phyloP scores from a whole-genome alignment of 2,329 filamentous ascomycete species.

The Colletotrichum tropicicola region DNA sequence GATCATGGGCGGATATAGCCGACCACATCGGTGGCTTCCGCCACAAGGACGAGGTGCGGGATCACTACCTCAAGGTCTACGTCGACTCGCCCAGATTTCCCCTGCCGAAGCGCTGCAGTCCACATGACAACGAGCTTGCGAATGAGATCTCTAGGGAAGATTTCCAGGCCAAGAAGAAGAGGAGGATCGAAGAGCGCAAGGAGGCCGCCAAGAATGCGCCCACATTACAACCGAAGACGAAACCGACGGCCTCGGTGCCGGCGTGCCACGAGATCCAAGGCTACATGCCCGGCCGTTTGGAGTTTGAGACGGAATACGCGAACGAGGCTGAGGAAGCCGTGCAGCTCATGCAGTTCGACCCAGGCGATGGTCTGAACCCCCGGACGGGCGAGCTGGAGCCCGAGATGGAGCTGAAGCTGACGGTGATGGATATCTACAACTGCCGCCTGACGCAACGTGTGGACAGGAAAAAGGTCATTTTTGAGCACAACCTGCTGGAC shows the following conservation, averaged over 20 bases:
- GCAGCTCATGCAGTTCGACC: conserved; percentile 98
- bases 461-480: conserved; percentile 95
- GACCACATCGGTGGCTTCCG: conserved; percentile 97
- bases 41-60: conserved; percentile 92
- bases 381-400: conserved; percentile 87
- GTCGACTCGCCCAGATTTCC: conserved; percentile 86
- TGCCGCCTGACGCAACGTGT: conserved; percentile 88
- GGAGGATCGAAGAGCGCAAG: conserved; percentile 90
- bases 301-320: conserved; percentile 97
- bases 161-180: conserved; percentile 92
- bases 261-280: conserved; percentile 98
- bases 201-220: conserved; percentile 86
- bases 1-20: conserved; percentile 97
- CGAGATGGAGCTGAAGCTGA: conserved; percentile 97
- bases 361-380: conserved; percentile 90
- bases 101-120: conserved; percentile 85
- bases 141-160: conserved; percentile 87
- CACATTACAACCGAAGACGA: conserved; percentile 88
- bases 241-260: conserved; percentile 93
- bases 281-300: conserved; percentile 96
- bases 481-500: conserved; percentile 92
- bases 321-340: conserved; percentile 99
- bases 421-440: conserved; percentile 99
- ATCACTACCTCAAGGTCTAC: conserved; percentile 92
- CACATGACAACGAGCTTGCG: conserved; percentile 80